Percentiles rank a stretch among this genome's conserved stretches.
phyloP scores from a whole-genome alignment of 345 rosid genomes.

The Salix viminalis region DNA sequence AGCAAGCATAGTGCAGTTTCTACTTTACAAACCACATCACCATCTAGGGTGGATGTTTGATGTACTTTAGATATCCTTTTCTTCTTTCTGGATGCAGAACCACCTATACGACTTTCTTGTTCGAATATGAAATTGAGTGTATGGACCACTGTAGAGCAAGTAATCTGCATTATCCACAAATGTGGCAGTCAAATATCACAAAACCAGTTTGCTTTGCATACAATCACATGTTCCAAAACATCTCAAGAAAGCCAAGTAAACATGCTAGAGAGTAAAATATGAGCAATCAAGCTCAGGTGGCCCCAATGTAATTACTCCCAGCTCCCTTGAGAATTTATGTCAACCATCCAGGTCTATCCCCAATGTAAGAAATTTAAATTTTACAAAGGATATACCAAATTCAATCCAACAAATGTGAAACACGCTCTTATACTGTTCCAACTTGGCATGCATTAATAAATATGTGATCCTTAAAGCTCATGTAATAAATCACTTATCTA shows the following conservation, averaged over 20 bases:
- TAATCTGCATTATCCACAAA: slow-evolving; percentile 48
- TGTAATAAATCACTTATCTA: background rate
- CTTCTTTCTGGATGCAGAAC: slow-evolving; percentile 44
- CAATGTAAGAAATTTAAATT: background rate
- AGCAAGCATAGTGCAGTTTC: slow-evolving; percentile 46
- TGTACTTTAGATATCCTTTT: slow-evolving; percentile 42
- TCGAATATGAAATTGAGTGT: slow-evolving; percentile 46
- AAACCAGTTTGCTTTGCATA: background rate
- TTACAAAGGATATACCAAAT: background rate
- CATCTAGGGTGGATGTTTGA: slow-evolving; percentile 25
- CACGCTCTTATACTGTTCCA: background rate
- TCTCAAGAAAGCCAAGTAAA: slow-evolving; percentile 1
- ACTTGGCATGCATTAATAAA: background rate
- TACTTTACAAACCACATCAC: slow-evolving; percentile 33
- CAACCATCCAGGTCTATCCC: no score
- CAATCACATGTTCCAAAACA: background rate
- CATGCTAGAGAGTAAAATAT: background rate
- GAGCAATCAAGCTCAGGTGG: background rate
- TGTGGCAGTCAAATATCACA: background rate
- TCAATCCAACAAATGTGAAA: background rate
- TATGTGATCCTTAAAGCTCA: background rate
- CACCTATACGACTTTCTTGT: slow-evolving; percentile 30
- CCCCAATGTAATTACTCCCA: background rate
- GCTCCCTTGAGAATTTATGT: no score
- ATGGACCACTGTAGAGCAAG: slow-evolving; percentile 50